These are phyloP conservation scores for Neurospora intermedia DNA, from an alignment of 495 filamentous ascomycete genomes.

Conservation along the genomic window DNA sequence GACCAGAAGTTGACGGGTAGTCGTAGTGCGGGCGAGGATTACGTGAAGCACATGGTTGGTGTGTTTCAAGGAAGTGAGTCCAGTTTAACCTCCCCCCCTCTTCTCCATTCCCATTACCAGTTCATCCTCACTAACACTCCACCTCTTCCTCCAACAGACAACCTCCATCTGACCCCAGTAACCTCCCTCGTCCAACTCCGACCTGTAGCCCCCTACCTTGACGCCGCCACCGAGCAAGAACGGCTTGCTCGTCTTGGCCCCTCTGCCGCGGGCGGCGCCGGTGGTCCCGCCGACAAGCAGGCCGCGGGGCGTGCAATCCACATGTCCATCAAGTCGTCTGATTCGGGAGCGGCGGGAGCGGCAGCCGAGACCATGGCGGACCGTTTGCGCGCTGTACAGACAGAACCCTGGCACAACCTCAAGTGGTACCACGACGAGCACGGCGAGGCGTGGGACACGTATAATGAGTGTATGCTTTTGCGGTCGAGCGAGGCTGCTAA, in stretches of 20 bases:
- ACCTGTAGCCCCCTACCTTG: constrained; percentile 37
- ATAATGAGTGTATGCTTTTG: constrained; percentile 29
- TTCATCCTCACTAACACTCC: neutral
- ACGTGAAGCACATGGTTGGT: constrained; percentile 36
- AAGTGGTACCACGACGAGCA: constrained; percentile 35
- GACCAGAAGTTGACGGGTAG: constrained; percentile 35
- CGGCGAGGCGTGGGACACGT: constrained; percentile 32
- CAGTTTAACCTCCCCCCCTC: neutral
- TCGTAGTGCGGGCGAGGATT: constrained; percentile 21
- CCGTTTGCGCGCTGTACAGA: constrained; percentile 34
- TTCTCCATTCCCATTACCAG: neutral
- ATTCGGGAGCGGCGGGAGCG: constrained; percentile 14
- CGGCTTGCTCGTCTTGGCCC: constrained; percentile 23
- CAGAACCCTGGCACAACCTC: constrained; percentile 31
- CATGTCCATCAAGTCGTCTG: constrained; percentile 38
- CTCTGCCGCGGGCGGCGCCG: constrained; percentile 3
- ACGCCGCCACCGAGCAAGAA: constrained; percentile 34
- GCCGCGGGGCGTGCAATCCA: constrained; percentile 33
- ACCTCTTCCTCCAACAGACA: constrained; percentile 18
- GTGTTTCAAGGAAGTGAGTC: constrained; percentile 38
- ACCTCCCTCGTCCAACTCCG: constrained; percentile 35
- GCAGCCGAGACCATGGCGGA: constrained; percentile 37
- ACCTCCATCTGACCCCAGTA: constrained; percentile 38
- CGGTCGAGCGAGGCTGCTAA: neutral
- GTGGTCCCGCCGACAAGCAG: constrained; percentile 6